phyloP scores from a whole-genome alignment of 257 asterid genomes.

The Solanum lycopersicoides region DNA sequence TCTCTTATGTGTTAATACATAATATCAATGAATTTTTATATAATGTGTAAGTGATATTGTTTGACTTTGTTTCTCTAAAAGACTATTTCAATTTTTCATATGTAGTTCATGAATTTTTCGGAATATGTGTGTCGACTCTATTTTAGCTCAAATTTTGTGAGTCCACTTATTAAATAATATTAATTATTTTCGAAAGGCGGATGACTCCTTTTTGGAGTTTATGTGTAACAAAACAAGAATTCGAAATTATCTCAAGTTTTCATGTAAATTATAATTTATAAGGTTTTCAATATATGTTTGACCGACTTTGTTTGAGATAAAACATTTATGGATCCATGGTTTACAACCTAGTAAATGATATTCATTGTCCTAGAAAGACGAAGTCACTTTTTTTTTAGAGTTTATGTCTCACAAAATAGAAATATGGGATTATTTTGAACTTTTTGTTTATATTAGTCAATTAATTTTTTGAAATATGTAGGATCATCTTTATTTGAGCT shows the following conservation, averaged over 20 bases:
- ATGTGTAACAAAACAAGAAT: neutral
- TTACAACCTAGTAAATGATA: neutral
- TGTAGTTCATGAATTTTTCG: neutral
- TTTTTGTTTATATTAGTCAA: neutral
- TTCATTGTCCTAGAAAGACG: too few species aligned
- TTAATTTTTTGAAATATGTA: too few species aligned
- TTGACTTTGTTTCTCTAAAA: neutral
- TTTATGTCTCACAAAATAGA: neutral
- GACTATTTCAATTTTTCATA: too few species aligned
- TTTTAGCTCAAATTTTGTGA: neutral
- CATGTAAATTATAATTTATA: neutral
- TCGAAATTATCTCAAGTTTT: neutral
- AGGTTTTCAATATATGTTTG: neutral
- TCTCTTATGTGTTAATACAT: neutral
- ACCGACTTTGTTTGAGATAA: neutral
- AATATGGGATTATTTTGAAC: fast-evolving
- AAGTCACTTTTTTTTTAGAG: neutral
- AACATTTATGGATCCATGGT: neutral
- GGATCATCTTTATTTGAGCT: neutral
- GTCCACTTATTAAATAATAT: neutral
- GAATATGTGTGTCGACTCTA: neutral
- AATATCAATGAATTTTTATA: neutral
- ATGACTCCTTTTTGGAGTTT: too few species aligned
- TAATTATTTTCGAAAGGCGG: neutral
- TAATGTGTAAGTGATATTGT: neutral